Conservation (phyloP, 495 filamentous ascomycete species). For the Immersiella caudata region DNA sequence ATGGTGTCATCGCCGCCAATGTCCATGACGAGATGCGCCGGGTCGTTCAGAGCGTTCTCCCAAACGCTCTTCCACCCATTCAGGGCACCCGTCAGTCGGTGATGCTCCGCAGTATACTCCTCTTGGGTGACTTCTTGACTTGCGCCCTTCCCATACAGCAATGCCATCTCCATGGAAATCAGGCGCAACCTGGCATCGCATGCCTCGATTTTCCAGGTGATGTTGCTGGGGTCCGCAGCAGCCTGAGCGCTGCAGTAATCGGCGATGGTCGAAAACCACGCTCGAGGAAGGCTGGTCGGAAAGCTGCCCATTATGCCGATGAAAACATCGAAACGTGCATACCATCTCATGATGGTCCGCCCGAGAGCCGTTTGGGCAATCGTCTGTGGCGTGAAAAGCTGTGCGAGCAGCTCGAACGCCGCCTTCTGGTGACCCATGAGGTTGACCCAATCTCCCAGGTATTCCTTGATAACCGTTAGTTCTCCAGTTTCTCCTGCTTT, state of each 20-base stretch:
- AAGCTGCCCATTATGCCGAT: conserved; percentile 80
- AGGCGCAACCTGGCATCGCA: conserved; percentile 68
- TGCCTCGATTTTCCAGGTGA: conserved; percentile 67
- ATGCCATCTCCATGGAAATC: conserved; percentile 77
- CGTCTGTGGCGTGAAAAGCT: conserved; percentile 76
- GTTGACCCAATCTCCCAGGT: conserved; percentile 91
- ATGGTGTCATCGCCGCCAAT: conserved; percentile 56
- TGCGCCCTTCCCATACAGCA: conserved; percentile 72
- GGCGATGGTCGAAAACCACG: conserved; percentile 75
- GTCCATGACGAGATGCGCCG: conserved; percentile 59
- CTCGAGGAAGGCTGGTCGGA: conserved; percentile 69
- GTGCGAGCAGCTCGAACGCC: conserved; percentile 76
- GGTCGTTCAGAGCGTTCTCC: conserved; percentile 60
- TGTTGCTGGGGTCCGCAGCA: conserved; percentile 61
- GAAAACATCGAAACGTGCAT: conserved; percentile 84
- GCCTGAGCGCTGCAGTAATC: conserved; percentile 64
- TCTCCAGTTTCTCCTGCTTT: not conserved
- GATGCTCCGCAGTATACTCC: conserved; percentile 66
- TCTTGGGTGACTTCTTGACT: conserved; percentile 63
- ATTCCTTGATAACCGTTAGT: conserved; percentile 67
- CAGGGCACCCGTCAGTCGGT: conserved; percentile 56
- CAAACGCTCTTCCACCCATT: conserved; percentile 59
- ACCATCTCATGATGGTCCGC: conserved; percentile 80
- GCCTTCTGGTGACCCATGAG: conserved; percentile 91
- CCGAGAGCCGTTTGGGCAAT: conserved; percentile 69